These are phyloP conservation scores for Phytophthora pseudosyringae DNA, from an alignment of 352 stramenopile genomes.

Conservation along the genomic window DNA sequence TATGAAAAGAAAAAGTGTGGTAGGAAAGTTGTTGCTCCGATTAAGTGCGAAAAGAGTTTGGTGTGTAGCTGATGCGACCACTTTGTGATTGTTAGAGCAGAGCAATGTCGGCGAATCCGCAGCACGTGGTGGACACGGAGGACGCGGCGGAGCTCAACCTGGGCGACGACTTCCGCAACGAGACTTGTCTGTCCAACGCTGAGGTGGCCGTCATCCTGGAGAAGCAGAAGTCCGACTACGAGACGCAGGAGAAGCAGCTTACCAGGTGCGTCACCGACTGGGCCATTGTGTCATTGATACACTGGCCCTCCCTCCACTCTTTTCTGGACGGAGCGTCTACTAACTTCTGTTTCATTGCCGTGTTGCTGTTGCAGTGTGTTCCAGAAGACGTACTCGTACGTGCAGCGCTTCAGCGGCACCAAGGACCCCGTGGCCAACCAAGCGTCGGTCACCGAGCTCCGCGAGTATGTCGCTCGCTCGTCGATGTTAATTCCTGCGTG, in stretches of 20 bases:
- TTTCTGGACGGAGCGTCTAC: neutral
- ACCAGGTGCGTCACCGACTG: constrained; percentile 55
- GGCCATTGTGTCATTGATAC: constrained; percentile 1
- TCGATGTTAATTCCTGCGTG: neutral
- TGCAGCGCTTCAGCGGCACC: constrained; percentile 91
- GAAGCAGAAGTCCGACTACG: constrained; percentile 92
- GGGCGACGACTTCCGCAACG: constrained; percentile 88
- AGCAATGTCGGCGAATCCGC: constrained; percentile 79
- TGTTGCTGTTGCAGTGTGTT: constrained; percentile 66
- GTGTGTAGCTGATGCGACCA: constrained; percentile 5
- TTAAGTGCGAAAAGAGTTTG: constrained; percentile 9
- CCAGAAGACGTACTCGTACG: constrained; percentile 93
- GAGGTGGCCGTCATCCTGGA: constrained; percentile 91
- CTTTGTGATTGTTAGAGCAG: constrained; percentile 8
- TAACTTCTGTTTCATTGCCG: neutral
- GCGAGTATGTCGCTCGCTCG: constrained; percentile 61
- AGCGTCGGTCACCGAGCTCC: constrained; percentile 87
- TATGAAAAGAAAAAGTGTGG: constrained; percentile 9
- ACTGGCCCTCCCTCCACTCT: neutral
- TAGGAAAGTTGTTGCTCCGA: constrained; percentile 3
- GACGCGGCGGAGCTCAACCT: constrained; percentile 91
- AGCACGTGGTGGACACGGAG: constrained; percentile 91
- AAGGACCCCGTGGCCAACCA: constrained; percentile 92
- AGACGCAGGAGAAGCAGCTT: constrained; percentile 91
- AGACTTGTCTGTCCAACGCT: constrained; percentile 91